Evolutionary conservation across 306 rosid genomes (phyloP), one percentile per base, ranked within the genome.

Genomic region (Hippophae tibetana): DNA sequence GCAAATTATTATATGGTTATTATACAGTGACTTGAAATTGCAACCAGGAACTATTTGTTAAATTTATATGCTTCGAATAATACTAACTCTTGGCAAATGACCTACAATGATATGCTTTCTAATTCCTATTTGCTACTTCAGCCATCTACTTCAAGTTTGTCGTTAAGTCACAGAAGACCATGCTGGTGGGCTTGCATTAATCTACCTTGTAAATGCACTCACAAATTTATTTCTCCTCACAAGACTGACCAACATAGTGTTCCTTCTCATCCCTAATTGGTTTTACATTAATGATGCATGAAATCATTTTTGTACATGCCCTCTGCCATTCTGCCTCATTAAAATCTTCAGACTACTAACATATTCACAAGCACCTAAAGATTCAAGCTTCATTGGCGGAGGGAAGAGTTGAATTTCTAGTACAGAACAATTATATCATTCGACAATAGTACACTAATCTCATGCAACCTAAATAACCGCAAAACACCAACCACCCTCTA

Each of bases 1-100:
- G 77, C 62, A 77, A 67, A 52, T 62, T 12, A 27, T 63, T 41
- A 7, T 31, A 44, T 40, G 26, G 5, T 38, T 9, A 31, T 42
- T 40, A 10, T 51, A 47, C 26, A 48, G 54, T 7, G 18, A 57
- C 26, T 6, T 54, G 41, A 26, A 7, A 41, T 50, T 44, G 23
- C 46, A 27, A 49, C 40, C 46, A 53, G 52, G 61, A 50, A 46
- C 57, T 6, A 13, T 10, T n/a, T 49, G 7, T 5, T 13, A n/a
- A 59, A 44, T 12, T 38, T 52, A 58, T 31, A 2, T 31, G 38
- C 38, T 31, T 31, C 2, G 38, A 31, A 31, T 31, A 2, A 2
- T 4, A 31, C 38, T 31, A 31, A 31, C 38, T 31, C 5, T 31
- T 31, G 38, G 38, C 38, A 31, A 2, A 31, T 31, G 38, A 31